Evolutionary conservation across 148 eudicot genomes (phyloP).

Genomic region (Simmondsia chinensis): DNA sequence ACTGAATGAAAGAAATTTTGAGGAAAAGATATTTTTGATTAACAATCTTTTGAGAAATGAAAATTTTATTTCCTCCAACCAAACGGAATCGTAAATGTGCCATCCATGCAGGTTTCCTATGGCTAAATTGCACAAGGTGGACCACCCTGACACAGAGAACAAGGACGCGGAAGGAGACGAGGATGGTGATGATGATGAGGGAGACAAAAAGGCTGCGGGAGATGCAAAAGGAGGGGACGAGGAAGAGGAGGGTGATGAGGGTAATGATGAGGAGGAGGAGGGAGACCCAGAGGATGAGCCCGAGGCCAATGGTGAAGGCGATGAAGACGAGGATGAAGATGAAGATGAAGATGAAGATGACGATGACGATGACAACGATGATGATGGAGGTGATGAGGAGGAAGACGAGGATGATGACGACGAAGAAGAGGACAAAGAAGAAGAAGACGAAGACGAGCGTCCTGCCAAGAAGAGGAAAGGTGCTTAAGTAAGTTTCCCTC

Average conservation of each 20-base stretch:
- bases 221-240: slow-evolving; percentile 13
- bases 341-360: slow-evolving; percentile 11
- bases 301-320: slow-evolving; percentile 25
- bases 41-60: too few species aligned
- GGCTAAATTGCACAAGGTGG: slow-evolving; percentile 7
- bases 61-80: too few species aligned
- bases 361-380: slow-evolving; percentile 14
- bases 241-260: slow-evolving; percentile 23
- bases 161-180: slow-evolving; percentile 27
- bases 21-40: too few species aligned
- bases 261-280: slow-evolving; percentile 15
- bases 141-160: slow-evolving; percentile 20
- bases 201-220: slow-evolving; percentile 9
- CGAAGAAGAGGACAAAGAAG: slow-evolving; percentile 16
- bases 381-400: slow-evolving; percentile 11
- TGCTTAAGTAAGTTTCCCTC: slow-evolving; percentile 3
- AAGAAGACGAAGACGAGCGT: slow-evolving; percentile 20
- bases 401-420: slow-evolving; percentile 16
- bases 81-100: too few species aligned
- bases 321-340: slow-evolving; percentile 19
- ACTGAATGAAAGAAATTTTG: too few species aligned
- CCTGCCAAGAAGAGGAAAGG: slow-evolving; percentile 39
- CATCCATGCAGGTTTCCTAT: slow-evolving; percentile 13
- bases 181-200: slow-evolving; percentile 17
- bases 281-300: slow-evolving; percentile 21